Base-by-base conservation (phyloP, 768 basidiomycete genomes). In the Cyclocybe aegerita region DNA sequence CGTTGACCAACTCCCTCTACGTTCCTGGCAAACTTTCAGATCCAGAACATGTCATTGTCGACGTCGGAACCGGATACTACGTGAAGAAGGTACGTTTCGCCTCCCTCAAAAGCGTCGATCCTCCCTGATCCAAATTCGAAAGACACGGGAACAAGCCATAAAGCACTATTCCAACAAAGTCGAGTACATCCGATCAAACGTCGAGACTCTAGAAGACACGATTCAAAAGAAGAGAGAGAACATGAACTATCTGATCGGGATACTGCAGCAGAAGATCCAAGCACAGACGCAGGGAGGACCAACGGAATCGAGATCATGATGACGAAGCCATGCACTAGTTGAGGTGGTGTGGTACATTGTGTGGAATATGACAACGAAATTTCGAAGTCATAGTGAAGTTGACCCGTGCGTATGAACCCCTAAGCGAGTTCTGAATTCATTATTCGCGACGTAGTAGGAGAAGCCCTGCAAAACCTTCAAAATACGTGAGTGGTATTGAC, bases 1-100 rank as follows among this genome's bases (percentile, higher is more conserved):
- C 97, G 5, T 69, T 98, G 48, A 98, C 94, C 11, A 92, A 90
- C 66, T 98, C 95, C 0, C 79, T 99, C 2, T 98, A 98, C 63
- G 89, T 98, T 17, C 94, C 96, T 2, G 97, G 95, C 14, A 93
- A 86, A 69, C 76, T 98, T 41, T 77, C 75, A 37, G 89, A 97
- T 62, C 68, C 81, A 0, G 88, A 93, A 39, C 81, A 92, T 58
- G 95, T 99, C 41, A 86, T 98, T 54, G 83, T 98, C 35, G 97
- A 99, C 65, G 79, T 98, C 23, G 97, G 97, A 1, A 98, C 96
- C 0, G 96, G 97, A 0, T 99, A 98, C 69, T 98, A 87, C 58
- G 90, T 98, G 12, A 85, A 91, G 70, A 99, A 98, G 80, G 97
- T 92, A 41, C 39, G 74, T 48, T 14, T 14, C 9, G 38, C 37